These are phyloP conservation scores for Auricularia sp. DNA, from an alignment of 768 basidiomycete genomes.

Conservation along the genomic window DNA sequence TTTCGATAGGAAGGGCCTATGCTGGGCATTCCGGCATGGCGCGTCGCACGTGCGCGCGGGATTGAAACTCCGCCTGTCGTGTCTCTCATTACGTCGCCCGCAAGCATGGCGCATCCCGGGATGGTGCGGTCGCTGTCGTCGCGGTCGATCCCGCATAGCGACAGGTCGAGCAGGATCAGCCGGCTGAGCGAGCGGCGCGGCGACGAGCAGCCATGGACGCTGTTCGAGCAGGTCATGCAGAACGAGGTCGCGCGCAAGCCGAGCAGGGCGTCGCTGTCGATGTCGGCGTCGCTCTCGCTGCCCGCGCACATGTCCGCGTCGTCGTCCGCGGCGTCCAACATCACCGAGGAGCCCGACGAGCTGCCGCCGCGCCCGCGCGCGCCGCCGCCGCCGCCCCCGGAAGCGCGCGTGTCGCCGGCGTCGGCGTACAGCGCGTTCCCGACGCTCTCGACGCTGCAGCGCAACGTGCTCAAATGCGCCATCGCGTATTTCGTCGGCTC, in stretches of 20 bases:
- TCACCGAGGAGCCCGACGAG: not conserved
- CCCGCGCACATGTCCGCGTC: not conserved
- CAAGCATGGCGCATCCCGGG: not conserved
- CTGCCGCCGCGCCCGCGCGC: not conserved
- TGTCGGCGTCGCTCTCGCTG: not conserved
- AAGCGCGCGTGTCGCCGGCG: not conserved
- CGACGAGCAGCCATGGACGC: not conserved
- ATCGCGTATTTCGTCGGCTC: slow-evolving; percentile 85
- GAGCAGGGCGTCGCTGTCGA: not conserved
- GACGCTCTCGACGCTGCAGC: slow-evolving; percentile 31
- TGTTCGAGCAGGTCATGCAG: slow-evolving; percentile 1
- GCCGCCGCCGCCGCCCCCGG: not conserved
- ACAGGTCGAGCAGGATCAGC: not conserved
- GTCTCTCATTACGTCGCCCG: too few species aligned
- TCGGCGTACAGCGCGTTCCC: slow-evolving; percentile 5
- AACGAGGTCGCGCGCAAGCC: not conserved
- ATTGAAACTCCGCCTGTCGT: too few species aligned
- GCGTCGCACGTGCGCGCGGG: too few species aligned
- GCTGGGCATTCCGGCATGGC: too few species aligned
- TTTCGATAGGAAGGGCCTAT: too few species aligned
- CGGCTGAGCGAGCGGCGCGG: not conserved
- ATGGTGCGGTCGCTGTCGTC: not conserved
- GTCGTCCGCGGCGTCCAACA: not conserved
- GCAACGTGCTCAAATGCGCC: slow-evolving; percentile 80
- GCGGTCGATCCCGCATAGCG: not conserved